Evolutionary conservation across 179 eudicot species (phyloP).

Genomic region (Carnegiea gigantea): DNA sequence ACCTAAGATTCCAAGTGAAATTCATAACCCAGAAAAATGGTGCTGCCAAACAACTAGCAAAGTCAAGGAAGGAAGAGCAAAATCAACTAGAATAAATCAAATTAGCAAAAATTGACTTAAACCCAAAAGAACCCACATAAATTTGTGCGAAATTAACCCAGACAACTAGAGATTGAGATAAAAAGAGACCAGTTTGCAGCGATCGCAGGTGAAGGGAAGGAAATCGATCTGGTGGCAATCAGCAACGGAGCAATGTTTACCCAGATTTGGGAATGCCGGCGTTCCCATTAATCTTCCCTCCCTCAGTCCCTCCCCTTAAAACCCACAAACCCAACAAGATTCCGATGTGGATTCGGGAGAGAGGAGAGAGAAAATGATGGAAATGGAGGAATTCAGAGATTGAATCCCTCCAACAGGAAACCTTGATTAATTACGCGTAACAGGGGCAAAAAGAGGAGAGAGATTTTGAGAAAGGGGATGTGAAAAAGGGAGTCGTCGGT

Average conservation of each 20-base stretch:
- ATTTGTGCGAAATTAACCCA: background rate
- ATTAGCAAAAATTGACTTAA: background rate
- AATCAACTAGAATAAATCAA: background rate
- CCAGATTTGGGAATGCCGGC: slow-evolving; percentile 79
- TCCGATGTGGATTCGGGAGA: background rate
- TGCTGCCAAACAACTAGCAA: background rate
- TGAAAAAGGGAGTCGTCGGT: background rate
- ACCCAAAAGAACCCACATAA: background rate
- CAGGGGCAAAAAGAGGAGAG: background rate
- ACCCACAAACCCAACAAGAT: background rate
- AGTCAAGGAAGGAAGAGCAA: background rate
- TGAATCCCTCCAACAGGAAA: background rate
- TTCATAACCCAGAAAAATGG: background rate
- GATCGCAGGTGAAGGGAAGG: slow-evolving; percentile 93
- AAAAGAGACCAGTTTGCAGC: slow-evolving; percentile 58
- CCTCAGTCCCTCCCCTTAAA: background rate
- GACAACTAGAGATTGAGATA: background rate
- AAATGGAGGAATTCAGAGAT: background rate
- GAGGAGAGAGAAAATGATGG: background rate
- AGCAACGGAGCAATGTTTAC: slow-evolving; percentile 72
- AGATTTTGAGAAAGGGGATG: background rate
- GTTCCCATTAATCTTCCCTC: slow-evolving; percentile 58
- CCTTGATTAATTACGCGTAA: background rate
- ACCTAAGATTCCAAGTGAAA: background rate
- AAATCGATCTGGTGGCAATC: slow-evolving; percentile 84